Conservation (phyloP, 139 green algal species). For the Chlorella sp. region DNA sequence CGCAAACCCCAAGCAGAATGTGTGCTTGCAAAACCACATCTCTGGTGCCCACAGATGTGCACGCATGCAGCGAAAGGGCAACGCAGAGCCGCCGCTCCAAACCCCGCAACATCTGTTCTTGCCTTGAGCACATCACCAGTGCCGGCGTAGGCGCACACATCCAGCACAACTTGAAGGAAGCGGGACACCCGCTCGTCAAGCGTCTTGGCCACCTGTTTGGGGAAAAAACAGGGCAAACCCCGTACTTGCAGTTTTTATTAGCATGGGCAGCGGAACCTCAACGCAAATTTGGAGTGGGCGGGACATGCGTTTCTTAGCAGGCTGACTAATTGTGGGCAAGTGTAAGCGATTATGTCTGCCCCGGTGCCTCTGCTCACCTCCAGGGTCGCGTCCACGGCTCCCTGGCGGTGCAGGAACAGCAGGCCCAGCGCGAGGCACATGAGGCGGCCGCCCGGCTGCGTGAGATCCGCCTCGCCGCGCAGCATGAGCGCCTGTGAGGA, state of each 20-base stretch:
- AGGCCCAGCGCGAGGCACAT: slow-evolving; percentile 92
- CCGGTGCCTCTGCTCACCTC: slow-evolving; percentile 89
- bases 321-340: too few relatives aligned
- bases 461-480: slow-evolving; percentile 84
- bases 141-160: slow-evolving; percentile 93
- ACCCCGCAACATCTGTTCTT: background rate
- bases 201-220: slow-evolving; percentile 85
- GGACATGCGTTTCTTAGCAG: too few relatives aligned
- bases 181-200: slow-evolving; percentile 84
- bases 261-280: too few relatives aligned
- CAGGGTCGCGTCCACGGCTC: slow-evolving; percentile 91
- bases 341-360: too few relatives aligned
- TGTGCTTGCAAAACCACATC: too few relatives aligned
- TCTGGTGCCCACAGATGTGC: too few relatives aligned
- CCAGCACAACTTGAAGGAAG: slow-evolving; percentile 80
- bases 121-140: slow-evolving; percentile 96
- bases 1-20: too few relatives aligned
- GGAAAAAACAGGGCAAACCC: too few relatives aligned
- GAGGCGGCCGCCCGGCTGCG: slow-evolving; percentile 77
- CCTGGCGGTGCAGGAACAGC: slow-evolving; percentile 94
- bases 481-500: slow-evolving; percentile 14
- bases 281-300: too few relatives aligned
- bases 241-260: too few relatives aligned
- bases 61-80: too few relatives aligned
- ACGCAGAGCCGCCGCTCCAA: background rate